Evolutionary conservation across 177 flowering plant genomes (phyloP).

Genomic region (Vitis hybrid): DNA sequence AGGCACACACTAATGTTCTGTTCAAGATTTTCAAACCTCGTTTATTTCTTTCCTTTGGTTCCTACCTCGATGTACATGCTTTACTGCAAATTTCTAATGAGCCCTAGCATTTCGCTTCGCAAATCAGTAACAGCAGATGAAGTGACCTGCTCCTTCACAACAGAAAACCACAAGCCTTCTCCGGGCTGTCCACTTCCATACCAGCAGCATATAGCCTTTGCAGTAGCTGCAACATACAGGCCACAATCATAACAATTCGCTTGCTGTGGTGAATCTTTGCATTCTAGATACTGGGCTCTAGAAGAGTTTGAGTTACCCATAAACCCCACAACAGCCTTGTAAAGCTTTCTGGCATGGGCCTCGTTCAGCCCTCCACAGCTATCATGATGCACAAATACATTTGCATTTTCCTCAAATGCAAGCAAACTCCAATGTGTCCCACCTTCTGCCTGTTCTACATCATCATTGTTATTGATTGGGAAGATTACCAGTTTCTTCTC

Average conservation of each 20-base stretch:
- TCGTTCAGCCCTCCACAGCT: constrained; percentile 45
- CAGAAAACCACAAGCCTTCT: constrained; percentile 44
- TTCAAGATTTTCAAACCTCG: neutral
- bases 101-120: constrained; percentile 45
- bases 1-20: too few species aligned
- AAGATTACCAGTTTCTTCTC: constrained; percentile 57
- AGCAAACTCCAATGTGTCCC: constrained; percentile 93
- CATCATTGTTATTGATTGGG: constrained; percentile 67
- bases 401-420: constrained; percentile 44
- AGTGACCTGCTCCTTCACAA: constrained; percentile 37
- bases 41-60: neutral
- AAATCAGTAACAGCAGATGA: constrained; percentile 37
- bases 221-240: constrained; percentile 56
- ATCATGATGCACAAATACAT: constrained; percentile 75
- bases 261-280: constrained; percentile 54
- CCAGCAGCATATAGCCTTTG: constrained; percentile 59
- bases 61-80: neutral
- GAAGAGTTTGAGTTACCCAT: constrained; percentile 26
- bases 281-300: constrained; percentile 30
- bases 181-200: constrained; percentile 15
- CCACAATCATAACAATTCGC: constrained; percentile 81
- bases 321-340: constrained; percentile 33
- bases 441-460: constrained; percentile 65
- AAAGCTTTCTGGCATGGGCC: constrained; percentile 45
- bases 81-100: constrained; percentile 30